Percentiles rank a stretch among this genome's conserved stretches.
phyloP scores from a whole-genome alignment of 495 filamentous ascomycete species.

The Ascodesmis nigricans region DNA sequence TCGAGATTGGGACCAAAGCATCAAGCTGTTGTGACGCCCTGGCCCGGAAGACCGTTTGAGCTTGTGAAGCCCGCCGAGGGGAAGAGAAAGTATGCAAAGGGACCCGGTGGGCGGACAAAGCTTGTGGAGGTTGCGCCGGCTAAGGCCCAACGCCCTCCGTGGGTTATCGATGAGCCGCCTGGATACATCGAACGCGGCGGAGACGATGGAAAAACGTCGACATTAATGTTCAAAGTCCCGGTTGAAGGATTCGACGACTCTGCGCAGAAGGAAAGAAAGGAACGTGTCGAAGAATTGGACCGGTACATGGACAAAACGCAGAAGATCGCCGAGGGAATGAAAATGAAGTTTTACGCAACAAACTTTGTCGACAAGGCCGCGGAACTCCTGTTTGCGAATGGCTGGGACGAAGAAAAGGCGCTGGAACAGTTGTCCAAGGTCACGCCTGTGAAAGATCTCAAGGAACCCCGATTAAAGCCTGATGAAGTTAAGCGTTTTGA shows the following conservation, averaged over 20 bases:
- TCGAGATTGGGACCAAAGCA: slow-evolving; percentile 80
- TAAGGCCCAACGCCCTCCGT: slow-evolving; percentile 57
- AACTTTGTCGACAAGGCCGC: slow-evolving; percentile 79
- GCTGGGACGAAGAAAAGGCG: slow-evolving; percentile 50
- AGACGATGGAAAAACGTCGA: slow-evolving; percentile 35
- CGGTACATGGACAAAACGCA: slow-evolving; percentile 11
- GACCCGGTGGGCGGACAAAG: slow-evolving; percentile 50
- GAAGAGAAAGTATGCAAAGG: slow-evolving; percentile 51
- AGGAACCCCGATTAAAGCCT: slow-evolving; percentile 59
- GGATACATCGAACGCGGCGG: slow-evolving; percentile 74
- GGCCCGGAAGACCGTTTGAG: slow-evolving; percentile 67
- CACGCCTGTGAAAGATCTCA: slow-evolving; percentile 51
- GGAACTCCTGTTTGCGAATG: slow-evolving; percentile 44
- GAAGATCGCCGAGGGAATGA: slow-evolving; percentile 5
- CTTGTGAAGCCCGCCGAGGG: slow-evolving; percentile 72
- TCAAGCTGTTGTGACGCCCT: slow-evolving; percentile 65
- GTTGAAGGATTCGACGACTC: slow-evolving; percentile 9
- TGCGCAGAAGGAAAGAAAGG: slow-evolving; percentile 5
- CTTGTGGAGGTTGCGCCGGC: slow-evolving; percentile 68
- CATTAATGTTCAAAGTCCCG: slow-evolving; percentile 37
- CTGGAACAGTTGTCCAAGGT: slow-evolving; percentile 44
- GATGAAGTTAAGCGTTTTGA: slow-evolving; percentile 76
- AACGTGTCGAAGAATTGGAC: slow-evolving; percentile 8
- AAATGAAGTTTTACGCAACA: slow-evolving; percentile 33
- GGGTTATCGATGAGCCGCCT: slow-evolving; percentile 73